Evolutionary conservation across 192 early-diverging fungal genomes (phyloP).

Genomic region (Mycoemilia scoparia): DNA sequence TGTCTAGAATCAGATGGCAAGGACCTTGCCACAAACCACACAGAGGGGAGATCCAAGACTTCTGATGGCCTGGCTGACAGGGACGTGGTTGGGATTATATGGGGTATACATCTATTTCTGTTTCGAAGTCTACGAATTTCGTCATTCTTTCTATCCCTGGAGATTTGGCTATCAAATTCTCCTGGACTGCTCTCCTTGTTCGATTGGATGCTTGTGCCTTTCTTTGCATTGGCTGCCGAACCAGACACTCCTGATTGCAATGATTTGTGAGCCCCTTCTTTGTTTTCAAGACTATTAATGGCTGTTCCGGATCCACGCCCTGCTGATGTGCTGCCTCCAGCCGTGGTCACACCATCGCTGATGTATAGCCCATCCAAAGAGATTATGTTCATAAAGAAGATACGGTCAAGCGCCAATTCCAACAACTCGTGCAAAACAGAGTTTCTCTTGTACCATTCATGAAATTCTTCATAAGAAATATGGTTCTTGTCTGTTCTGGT

Average conservation of each 20-base stretch:
- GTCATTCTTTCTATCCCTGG: background rate
- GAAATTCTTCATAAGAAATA: slow-evolving; percentile 11
- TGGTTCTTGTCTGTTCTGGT: too few relatives aligned
- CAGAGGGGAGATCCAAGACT: slow-evolving; percentile 7
- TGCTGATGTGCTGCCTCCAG: too few relatives aligned
- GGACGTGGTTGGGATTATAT: too few relatives aligned
- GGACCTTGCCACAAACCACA: slow-evolving; percentile 10
- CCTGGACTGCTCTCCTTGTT: background rate
- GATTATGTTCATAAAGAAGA: slow-evolving; percentile 2
- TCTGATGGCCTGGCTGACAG: too few relatives aligned
- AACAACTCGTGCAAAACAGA: slow-evolving; percentile 8
- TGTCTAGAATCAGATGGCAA: slow-evolving; percentile 9
- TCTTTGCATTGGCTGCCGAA: too few relatives aligned
- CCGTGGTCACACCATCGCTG: background rate
- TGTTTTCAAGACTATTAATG: too few relatives aligned
- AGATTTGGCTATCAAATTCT: slow-evolving; percentile 3
- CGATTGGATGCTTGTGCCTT: background rate
- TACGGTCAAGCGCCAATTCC: slow-evolving; percentile 7
- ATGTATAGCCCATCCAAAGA: background rate
- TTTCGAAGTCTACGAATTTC: slow-evolving; percentile 1
- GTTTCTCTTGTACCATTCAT: slow-evolving; percentile 10
- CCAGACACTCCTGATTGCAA: too few relatives aligned
- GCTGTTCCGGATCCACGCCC: too few relatives aligned
- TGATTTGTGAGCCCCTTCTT: too few relatives aligned
- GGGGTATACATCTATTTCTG: slow-evolving; percentile 3